phyloP scores from a whole-genome alignment of 768 basidiomycete species.

The Tylopilus plumbeoviolaceoides region DNA sequence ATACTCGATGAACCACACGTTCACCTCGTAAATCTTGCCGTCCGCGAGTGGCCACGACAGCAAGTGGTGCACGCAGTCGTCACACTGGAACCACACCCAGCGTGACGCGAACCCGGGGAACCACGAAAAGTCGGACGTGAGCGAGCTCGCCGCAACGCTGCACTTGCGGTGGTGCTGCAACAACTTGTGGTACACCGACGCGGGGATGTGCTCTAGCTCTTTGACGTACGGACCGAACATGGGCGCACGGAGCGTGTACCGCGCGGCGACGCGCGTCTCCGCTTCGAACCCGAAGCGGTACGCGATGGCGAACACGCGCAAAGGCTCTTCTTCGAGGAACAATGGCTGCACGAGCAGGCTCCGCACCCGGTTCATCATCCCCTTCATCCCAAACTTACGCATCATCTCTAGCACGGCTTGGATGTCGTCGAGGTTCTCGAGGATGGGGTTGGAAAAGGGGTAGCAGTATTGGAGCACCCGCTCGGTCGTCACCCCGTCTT shows the following conservation, averaged over 20 bases:
- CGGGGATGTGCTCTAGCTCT: constrained; percentile 37
- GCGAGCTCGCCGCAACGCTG: constrained; percentile 26
- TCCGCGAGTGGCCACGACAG: constrained; percentile 33
- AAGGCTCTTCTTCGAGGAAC: constrained; percentile 33
- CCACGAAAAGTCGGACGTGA: constrained; percentile 35
- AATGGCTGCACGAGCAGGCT: constrained; percentile 24
- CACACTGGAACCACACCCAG: constrained; percentile 38
- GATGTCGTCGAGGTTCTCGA: constrained; percentile 34
- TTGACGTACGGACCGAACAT: constrained; percentile 33
- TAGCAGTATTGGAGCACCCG: constrained; percentile 35
- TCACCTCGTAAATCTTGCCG: constrained; percentile 35
- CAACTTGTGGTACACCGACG: constrained; percentile 33
- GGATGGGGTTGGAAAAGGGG: constrained; percentile 32
- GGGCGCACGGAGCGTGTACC: constrained; percentile 34
- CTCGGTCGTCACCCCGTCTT: constrained; percentile 30
- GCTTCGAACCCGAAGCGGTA: constrained; percentile 33
- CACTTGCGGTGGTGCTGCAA: constrained; percentile 35
- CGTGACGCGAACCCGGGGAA: constrained; percentile 35
- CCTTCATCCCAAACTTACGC: constrained; percentile 38
- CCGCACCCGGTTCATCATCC: constrained; percentile 28
- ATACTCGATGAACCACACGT: constrained; percentile 33
- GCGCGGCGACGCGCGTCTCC: constrained; percentile 36
- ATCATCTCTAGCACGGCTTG: constrained; percentile 34
- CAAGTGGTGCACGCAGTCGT: constrained; percentile 32
- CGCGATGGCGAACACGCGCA: constrained; percentile 36